Conservation (phyloP, 352 stramenopile genomes). For the Phytophthora meadii region DNA sequence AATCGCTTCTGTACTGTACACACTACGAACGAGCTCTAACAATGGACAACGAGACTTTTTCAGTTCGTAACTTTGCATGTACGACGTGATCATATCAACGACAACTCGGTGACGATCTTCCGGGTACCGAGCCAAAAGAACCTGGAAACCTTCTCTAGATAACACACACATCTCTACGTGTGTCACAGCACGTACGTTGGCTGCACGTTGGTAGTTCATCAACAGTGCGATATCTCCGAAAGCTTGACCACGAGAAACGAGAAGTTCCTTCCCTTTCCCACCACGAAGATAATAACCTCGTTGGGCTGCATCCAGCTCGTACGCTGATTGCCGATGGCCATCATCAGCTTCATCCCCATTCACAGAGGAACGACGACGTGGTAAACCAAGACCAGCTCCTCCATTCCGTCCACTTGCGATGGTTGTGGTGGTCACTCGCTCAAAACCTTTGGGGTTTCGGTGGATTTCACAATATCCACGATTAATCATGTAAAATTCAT, state of each 20-base stretch:
- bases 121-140: conserved; percentile 42
- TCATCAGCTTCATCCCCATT: conserved; percentile 10
- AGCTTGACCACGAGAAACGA: conserved; percentile 36
- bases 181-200: conserved; percentile 48
- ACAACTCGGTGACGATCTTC: conserved; percentile 38
- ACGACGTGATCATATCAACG: conserved; percentile 39
- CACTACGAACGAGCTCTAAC: conserved; percentile 31
- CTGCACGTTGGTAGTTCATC: conserved; percentile 57
- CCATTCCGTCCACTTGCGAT: conserved; percentile 3
- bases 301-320: conserved; percentile 33
- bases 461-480: conserved; percentile 59
- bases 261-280: conserved; percentile 11
- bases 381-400: conserved; percentile 5
- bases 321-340: conserved; percentile 20
- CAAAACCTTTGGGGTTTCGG: conserved; percentile 30
- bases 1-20: conserved; percentile 35
- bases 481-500: conserved; percentile 80
- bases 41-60: conserved; percentile 28
- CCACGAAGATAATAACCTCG: conserved; percentile 18
- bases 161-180: conserved; percentile 68
- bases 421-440: conserved; percentile 33
- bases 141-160: conserved; percentile 45
- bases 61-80: conserved; percentile 41
- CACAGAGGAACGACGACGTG: conserved; percentile 9
- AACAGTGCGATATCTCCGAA: conserved; percentile 68